Conservation (phyloP, 371 early-diverging fungal genomes). For the Mortierella sp. region DNA sequence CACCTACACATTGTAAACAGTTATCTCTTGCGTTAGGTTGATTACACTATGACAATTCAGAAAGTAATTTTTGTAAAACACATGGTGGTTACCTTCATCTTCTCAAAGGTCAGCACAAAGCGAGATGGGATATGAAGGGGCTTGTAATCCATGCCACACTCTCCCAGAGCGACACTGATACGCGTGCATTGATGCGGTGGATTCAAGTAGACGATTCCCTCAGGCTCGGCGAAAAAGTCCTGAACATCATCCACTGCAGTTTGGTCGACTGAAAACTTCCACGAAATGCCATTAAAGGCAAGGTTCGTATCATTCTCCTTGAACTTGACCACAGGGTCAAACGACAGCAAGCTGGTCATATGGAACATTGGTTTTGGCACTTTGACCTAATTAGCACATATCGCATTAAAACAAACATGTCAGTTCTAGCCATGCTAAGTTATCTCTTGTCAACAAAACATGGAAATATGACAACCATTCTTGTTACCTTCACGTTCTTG, state of each 20-base stretch:
- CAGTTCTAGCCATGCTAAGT: background rate
- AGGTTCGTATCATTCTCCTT: constrained; percentile 68
- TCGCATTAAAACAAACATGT: background rate
- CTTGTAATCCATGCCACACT: constrained; percentile 67
- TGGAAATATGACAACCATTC: background rate
- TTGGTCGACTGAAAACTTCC: constrained; percentile 60
- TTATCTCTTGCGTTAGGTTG: background rate
- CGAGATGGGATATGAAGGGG: constrained; percentile 66
- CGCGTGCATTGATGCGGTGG: constrained; percentile 52
- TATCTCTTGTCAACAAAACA: background rate
- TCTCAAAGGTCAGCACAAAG: constrained; percentile 66
- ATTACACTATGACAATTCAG: background rate
- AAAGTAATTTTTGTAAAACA: background rate
- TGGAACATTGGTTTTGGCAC: constrained; percentile 64
- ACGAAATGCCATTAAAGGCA: constrained; percentile 65
- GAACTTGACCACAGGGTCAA: constrained; percentile 60
- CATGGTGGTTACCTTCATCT: constrained; percentile 62
- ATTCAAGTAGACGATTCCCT: constrained; percentile 44
- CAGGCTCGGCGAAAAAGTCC: constrained; percentile 62
- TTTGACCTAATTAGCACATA: constrained; percentile 31
- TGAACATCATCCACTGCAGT: constrained; percentile 59
- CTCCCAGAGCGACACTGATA: constrained; percentile 36
- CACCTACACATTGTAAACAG: constrained; percentile 18
- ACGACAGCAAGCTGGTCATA: constrained; percentile 63
- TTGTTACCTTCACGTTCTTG: constrained; percentile 64